Conservation (phyloP, 73 alveolate species). For the Paramecium pentaurelia region DNA sequence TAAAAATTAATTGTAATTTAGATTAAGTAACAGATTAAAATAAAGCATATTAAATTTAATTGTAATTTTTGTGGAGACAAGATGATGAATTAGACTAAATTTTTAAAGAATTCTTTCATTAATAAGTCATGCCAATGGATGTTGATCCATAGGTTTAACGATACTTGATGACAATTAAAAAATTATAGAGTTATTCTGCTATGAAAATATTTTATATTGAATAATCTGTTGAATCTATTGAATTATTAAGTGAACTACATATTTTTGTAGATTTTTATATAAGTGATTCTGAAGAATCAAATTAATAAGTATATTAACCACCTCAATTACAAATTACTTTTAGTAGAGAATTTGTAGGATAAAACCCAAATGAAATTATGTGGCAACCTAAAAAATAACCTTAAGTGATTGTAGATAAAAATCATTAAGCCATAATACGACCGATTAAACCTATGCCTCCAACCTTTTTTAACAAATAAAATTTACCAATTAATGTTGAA, state of each 20-base stretch:
- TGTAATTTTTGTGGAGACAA: neutral
- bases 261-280: neutral
- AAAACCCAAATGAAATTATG: slow-evolving; percentile 4
- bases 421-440: neutral
- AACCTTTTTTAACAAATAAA: neutral
- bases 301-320: neutral
- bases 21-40: slow-evolving; percentile 16
- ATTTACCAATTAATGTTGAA: neutral
- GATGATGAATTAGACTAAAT: neutral
- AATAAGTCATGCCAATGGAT: neutral
- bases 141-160: neutral
- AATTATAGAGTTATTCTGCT: neutral
- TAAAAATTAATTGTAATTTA: slow-evolving; percentile 26
- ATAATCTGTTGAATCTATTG: neutral
- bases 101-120: neutral
- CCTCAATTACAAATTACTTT: neutral
- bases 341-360: neutral
- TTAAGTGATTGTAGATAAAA: neutral
- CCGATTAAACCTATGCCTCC: neutral
- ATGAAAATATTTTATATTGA: slow-evolving; percentile 6
- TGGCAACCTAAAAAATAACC: slow-evolving; percentile 25
- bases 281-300: neutral
- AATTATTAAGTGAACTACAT: slow-evolving; percentile 3
- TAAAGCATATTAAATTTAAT: neutral
- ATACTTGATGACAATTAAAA: neutral